These are phyloP conservation scores for Alternaria angustiovoidea DNA, from an alignment of 2,329 filamentous ascomycete genomes.

Conservation along the genomic window DNA sequence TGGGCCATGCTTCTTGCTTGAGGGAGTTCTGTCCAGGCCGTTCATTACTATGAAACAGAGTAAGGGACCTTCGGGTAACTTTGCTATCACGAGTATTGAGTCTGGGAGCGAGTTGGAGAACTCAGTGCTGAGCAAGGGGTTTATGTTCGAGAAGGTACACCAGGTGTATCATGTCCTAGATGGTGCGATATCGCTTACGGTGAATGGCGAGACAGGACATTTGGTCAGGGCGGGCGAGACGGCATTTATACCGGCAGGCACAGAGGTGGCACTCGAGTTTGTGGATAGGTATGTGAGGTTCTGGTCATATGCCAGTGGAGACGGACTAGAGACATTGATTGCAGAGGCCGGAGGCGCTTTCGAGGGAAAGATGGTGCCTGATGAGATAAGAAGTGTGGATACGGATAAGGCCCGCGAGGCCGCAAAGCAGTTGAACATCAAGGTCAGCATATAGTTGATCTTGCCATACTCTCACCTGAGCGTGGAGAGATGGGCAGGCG, in stretches of 20 bases:
- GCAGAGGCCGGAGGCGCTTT: slow-evolving; percentile 24
- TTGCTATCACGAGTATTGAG: slow-evolving; percentile 30
- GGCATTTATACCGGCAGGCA: slow-evolving; percentile 27
- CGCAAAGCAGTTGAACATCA: neutral
- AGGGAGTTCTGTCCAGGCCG: slow-evolving; percentile 22
- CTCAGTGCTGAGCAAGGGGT: slow-evolving; percentile 15
- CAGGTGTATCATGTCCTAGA: slow-evolving; percentile 28
- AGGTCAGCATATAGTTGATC: slow-evolving; percentile 10
- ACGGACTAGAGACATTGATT: slow-evolving; percentile 28
- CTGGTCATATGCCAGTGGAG: slow-evolving; percentile 30
- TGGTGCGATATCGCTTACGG: slow-evolving; percentile 22
- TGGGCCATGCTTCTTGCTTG: slow-evolving; percentile 26
- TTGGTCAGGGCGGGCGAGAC: slow-evolving; percentile 28
- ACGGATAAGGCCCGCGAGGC: neutral
- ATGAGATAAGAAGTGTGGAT: slow-evolving; percentile 13
- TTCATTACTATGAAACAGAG: slow-evolving; percentile 30
- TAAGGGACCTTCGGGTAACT: slow-evolving; percentile 20
- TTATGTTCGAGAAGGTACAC: slow-evolving; percentile 24
- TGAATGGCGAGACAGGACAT: slow-evolving; percentile 15
- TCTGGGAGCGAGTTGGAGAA: slow-evolving; percentile 22
- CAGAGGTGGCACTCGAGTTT: slow-evolving; percentile 22
- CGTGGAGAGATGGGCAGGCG: too few species aligned
- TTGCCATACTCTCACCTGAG: neutral
- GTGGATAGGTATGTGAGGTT: slow-evolving; percentile 26
- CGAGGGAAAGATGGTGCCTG: slow-evolving; percentile 26